phyloP scores from a whole-genome alignment of 805 yeast species.

The Metschnikowia peoriensis region DNA sequence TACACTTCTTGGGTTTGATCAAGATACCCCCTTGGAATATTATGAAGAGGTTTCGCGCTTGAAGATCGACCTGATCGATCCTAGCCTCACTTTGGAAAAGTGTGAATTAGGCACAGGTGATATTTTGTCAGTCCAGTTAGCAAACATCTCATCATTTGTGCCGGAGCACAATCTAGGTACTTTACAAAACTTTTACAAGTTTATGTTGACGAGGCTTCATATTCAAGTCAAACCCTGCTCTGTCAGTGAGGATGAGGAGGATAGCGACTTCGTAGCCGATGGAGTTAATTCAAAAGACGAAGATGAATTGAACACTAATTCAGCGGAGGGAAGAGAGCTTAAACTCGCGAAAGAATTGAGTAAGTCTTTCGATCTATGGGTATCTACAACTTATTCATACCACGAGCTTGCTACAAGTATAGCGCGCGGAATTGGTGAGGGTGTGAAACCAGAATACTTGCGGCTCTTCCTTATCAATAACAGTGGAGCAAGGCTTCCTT shows the following conservation, averaged over 20 bases:
- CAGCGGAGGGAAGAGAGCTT: conserved; percentile 17
- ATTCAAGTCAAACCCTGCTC: conserved; percentile 50
- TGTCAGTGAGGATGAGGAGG: conserved; percentile 52
- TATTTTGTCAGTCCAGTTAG: conserved; percentile 45
- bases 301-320: conserved; percentile 15
- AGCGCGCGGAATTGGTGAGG: conserved; percentile 45
- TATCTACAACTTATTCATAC: conserved; percentile 59
- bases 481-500: conserved; percentile 55
- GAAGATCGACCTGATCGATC: conserved; percentile 46
- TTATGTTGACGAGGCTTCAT: conserved; percentile 58
- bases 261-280: conserved; percentile 42
- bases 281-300: conserved; percentile 15
- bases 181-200: conserved; percentile 50
- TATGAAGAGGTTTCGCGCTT: conserved; percentile 63
- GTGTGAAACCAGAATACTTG: conserved; percentile 57
- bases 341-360: conserved; percentile 21
- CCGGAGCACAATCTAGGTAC: conserved; percentile 20
- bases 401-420: conserved; percentile 60
- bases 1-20: conserved; percentile 38
- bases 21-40: conserved; percentile 34
- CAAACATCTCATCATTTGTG: conserved; percentile 21
- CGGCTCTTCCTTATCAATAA: conserved; percentile 62
- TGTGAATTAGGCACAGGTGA: conserved; percentile 69
- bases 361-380: conserved; percentile 59
- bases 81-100: conserved; percentile 45